A percentile compares a stretch with the other conserved stretches of the same genome.
Conservation (phyloP, 2,329 filamentous ascomycete species). For the Madurella fahalii region DNA sequence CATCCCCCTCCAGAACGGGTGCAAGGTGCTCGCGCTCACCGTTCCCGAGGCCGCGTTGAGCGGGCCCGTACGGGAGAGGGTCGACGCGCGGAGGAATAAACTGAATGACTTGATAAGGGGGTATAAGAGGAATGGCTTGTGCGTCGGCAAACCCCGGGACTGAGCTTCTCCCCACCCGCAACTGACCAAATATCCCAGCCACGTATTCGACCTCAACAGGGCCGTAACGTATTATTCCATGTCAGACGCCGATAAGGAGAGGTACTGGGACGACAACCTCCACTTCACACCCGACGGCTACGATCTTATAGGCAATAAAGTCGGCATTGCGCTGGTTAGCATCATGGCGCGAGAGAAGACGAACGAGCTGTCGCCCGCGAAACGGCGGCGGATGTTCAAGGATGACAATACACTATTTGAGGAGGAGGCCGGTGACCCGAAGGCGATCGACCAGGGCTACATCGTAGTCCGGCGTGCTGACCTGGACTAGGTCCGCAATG, state of each 20-base stretch:
- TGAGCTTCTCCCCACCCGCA: neutral
- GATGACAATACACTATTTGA: conserved; percentile 43
- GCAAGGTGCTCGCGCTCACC: conserved; percentile 60
- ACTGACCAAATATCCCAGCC: conserved; percentile 35
- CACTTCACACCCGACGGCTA: conserved; percentile 58
- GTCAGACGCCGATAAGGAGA: conserved; percentile 39
- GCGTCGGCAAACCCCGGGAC: conserved; percentile 29
- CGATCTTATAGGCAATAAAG: conserved; percentile 55
- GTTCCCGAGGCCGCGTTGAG: conserved; percentile 49
- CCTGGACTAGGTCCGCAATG: conserved; percentile 37
- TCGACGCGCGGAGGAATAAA: conserved; percentile 36
- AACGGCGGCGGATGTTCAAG: conserved; percentile 28
- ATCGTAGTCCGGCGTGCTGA: conserved; percentile 51
- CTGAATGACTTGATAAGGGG: conserved; percentile 52
- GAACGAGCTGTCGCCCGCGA: conserved; percentile 16
- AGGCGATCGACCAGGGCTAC: conserved; percentile 48
- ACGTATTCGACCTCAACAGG: conserved; percentile 52
- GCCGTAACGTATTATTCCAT: conserved; percentile 53
- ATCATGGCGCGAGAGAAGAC: conserved; percentile 33
- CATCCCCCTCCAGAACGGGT: conserved; percentile 44
- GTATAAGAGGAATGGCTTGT: conserved; percentile 51
- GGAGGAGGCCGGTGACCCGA: conserved; percentile 48
- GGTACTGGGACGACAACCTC: conserved; percentile 58
- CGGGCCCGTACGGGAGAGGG: conserved; percentile 15
- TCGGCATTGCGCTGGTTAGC: conserved; percentile 50